phyloP scores from a whole-genome alignment of 2,329 filamentous ascomycete species.

The Calonectria hawksworthii region DNA sequence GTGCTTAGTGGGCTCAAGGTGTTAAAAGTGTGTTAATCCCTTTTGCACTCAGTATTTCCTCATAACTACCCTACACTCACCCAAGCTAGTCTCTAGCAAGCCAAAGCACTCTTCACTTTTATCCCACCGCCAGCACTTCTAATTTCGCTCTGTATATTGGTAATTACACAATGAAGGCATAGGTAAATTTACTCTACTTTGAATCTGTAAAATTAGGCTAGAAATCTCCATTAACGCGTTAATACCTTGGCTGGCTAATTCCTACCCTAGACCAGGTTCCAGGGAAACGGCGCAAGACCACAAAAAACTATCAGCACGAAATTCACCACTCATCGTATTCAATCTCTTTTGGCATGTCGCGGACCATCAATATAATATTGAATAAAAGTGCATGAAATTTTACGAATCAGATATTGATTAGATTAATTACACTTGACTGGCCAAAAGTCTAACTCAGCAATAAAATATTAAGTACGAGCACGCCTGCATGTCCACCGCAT shows the following conservation, averaged over 20 bases:
- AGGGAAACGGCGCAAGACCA: background rate
- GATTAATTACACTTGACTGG: background rate
- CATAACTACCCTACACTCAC: too few species aligned
- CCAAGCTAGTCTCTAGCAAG: too few species aligned
- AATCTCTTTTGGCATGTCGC: accelerated
- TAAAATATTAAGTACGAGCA: background rate
- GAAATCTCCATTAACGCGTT: background rate
- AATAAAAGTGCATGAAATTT: background rate
- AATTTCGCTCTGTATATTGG: too few species aligned
- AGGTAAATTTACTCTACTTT: background rate
- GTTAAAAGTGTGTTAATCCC: too few species aligned
- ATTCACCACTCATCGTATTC: background rate
- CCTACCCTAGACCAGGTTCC: background rate
- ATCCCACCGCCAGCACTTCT: too few species aligned
- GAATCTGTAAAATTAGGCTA: background rate
- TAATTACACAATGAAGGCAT: background rate
- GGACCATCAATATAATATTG: background rate
- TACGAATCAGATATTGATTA: background rate
- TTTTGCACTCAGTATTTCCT: too few species aligned
- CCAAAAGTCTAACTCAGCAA: background rate
- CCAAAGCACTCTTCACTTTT: too few species aligned
- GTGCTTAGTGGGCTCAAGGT: too few species aligned
- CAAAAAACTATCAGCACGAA: background rate
- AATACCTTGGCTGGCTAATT: background rate
- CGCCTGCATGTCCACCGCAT: background rate